These are phyloP conservation scores for Arabidopsis lyrata DNA, from an alignment of 441 rosid species.

Conservation along the genomic window DNA sequence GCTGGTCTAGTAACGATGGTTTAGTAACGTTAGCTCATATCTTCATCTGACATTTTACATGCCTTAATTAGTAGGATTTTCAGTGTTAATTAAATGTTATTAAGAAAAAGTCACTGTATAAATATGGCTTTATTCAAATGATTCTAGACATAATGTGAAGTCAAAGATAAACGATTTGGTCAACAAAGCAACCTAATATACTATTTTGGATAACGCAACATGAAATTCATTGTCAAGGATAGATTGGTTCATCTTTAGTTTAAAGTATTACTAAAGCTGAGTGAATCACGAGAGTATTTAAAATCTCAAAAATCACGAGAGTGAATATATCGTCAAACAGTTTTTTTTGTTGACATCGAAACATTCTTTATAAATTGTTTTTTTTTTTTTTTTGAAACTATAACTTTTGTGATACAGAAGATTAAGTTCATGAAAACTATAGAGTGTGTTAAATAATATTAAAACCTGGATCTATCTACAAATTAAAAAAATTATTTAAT, in stretches of 20 bases:
- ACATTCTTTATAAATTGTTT: not conserved
- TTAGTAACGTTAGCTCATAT: not conserved
- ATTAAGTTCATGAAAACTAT: too few relatives aligned
- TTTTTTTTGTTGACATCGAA: not conserved
- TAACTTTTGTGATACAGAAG: too few relatives aligned
- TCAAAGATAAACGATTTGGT: slow-evolving; percentile 36
- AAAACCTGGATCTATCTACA: too few relatives aligned
- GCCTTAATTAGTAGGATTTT: not conserved
- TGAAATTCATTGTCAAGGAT: slow-evolving; percentile 14
- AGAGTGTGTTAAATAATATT: too few relatives aligned
- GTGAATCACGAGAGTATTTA: too few relatives aligned
- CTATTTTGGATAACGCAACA: slow-evolving; percentile 20
- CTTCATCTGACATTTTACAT: not conserved
- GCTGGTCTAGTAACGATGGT: too few relatives aligned
- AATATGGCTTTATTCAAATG: slow-evolving; percentile 15
- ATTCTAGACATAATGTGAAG: slow-evolving; percentile 13
- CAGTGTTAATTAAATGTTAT: not conserved
- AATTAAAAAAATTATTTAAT: too few relatives aligned
- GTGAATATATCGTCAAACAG: not conserved
- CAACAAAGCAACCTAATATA: slow-evolving; percentile 39
- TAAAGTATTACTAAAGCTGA: not conserved
- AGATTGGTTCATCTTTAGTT: not conserved
- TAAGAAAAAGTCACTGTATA: not conserved
- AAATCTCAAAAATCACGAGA: not conserved
- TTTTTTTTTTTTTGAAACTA: too few relatives aligned